Base-by-base conservation (phyloP, 495 filamentous ascomycete species). In the Aspergillus ellipticus region DNA sequence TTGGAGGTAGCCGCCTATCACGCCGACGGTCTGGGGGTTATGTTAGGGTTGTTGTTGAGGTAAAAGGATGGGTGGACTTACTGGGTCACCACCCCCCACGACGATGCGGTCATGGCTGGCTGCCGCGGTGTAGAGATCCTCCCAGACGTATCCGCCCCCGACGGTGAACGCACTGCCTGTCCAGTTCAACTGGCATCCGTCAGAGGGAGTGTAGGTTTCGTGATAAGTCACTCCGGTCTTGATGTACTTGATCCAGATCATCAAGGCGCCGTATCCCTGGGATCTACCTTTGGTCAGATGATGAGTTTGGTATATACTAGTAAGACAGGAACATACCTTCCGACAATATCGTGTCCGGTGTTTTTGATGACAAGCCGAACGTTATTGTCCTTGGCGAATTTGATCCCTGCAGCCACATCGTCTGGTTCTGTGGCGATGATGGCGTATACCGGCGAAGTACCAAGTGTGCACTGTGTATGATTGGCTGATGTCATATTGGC, bases 361-460 rank as follows among this genome's bases (percentile, higher is more conserved):
- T 85, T 85, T 26, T 80, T 82, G 33, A 86, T 73, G 22, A 85
- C 70, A 13, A 86, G 57, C n/a, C 81, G 74, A 20, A 86, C 64
- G 59, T 80, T 83, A 56, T 80, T 70, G 31, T 74, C 45, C 10
- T 70, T 63, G 1, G 82, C 80, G 51, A 76, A 83, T 42, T 73
- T 68, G 33, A 82, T 60, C 6, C 54, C 63, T 8, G 54, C 49
- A 2, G 59, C 19, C 1, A 74, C 59, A 50, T 77, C 60, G 3
- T 49, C 56, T 6, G 59, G 51, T 1, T 48, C 47, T 3, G 60
- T 63, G 9, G 67, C 69, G 46, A 74, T 73, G 28, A 77, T 59
- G 0, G 66, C 51, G 42, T 86, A 86, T 1, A 64, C 57, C 4
- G 79, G 73, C 61, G 80, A 82, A 56, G 78, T 82, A 1, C 84